Evolutionary conservation across 2,329 filamentous ascomycete genomes (phyloP).

Genomic region (Xylariaceae sp.): DNA sequence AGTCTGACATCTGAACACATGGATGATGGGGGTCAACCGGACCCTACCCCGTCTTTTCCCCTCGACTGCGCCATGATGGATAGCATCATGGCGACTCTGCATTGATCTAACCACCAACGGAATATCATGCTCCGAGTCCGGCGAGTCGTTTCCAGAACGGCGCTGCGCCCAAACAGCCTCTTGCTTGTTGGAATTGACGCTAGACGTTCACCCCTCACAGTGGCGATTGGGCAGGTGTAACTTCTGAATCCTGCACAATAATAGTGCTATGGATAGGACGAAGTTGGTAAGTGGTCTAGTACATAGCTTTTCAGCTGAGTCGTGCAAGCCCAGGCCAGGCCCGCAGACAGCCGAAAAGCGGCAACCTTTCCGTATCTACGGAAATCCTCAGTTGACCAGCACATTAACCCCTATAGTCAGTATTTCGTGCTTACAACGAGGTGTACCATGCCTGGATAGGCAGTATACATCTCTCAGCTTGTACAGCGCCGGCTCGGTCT

Average conservation of each 20-base stretch:
- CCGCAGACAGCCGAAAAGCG: slow-evolving; percentile 10
- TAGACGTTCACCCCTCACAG: neutral
- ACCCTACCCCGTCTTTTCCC: no score
- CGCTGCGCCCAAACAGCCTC: neutral
- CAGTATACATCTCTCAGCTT: neutral
- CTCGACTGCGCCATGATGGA: no score
- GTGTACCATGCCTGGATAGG: neutral
- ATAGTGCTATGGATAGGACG: neutral
- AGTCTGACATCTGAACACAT: no score
- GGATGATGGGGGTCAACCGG: no score
- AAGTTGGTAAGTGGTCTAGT: neutral
- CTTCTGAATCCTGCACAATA: neutral
- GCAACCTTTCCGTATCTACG: neutral
- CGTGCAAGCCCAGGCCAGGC: neutral
- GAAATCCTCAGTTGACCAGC: neutral
- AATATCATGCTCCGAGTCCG: neutral
- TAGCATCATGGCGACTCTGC: no score
- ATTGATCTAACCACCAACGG: neutral
- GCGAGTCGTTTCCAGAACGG: neutral
- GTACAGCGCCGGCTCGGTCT: neutral
- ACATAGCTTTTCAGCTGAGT: slow-evolving; percentile 5
- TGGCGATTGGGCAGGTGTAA: neutral
- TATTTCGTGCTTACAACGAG: neutral
- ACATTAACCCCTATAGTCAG: slow-evolving; percentile 1
- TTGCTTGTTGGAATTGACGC: neutral